Evolutionary conservation across 768 basidiomycete genomes (phyloP).

Genomic region (Cantharellus anzutake): DNA sequence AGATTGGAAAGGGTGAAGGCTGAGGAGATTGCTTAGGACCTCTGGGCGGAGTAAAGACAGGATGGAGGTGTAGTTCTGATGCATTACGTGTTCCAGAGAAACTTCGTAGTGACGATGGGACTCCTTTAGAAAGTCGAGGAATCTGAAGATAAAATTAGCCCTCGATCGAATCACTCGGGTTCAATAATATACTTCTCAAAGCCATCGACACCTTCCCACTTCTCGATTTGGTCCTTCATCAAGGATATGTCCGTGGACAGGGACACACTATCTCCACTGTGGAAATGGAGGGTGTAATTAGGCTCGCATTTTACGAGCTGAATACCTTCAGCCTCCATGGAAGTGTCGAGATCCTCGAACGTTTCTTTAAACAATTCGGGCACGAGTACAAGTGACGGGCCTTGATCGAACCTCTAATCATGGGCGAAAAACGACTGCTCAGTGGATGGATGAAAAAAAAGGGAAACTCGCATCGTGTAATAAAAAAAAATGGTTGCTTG

Average conservation of each 20-base stretch:
- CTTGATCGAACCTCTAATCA: conserved; percentile 22
- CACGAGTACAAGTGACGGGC: conserved; percentile 18
- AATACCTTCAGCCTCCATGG: conserved; percentile 17
- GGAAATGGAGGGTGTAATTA: conserved; percentile 24
- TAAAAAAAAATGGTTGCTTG: too few species aligned
- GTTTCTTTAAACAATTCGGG: conserved; percentile 21
- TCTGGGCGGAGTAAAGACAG: conserved; percentile 11
- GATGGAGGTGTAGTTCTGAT: conserved; percentile 19
- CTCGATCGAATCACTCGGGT: not conserved
- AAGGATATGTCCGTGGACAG: not conserved
- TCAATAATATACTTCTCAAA: not conserved
- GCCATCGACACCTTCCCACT: not conserved
- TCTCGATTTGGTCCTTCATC: not conserved
- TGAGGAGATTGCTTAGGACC: not conserved
- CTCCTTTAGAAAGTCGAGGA: conserved; percentile 16
- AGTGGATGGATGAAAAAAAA: too few species aligned
- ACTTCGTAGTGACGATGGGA: conserved; percentile 19
- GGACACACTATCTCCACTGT: conserved; percentile 20
- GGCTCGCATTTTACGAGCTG: conserved; percentile 23
- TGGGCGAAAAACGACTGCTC: not conserved
- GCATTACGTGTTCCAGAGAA: conserved; percentile 20
- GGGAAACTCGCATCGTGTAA: too few species aligned
- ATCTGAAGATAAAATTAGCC: not conserved
- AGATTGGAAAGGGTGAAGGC: not conserved
- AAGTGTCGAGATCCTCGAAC: conserved; percentile 20